Conservation (phyloP, 768 basidiomycete species). For the Boletus barrowsii region DNA sequence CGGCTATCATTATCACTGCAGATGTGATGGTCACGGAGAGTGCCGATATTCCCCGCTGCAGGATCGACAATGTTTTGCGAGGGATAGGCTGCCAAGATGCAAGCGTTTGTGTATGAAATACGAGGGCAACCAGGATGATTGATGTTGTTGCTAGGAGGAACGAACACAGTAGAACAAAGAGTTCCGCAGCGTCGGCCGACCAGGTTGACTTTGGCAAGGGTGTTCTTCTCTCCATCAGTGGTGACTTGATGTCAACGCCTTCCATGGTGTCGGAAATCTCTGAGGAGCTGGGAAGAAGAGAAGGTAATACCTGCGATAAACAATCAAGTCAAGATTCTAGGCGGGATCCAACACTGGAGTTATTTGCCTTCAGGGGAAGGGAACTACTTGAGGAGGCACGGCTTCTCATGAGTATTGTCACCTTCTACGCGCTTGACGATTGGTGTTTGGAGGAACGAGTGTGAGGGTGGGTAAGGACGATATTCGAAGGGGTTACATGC, state of each 20-base stretch:
- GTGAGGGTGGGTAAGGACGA: not conserved
- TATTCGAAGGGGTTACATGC: too few species aligned
- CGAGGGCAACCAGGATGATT: constrained; percentile 2
- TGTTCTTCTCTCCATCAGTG: not conserved
- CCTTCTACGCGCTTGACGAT: not conserved
- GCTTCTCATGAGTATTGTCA: not conserved
- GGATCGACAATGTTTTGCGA: not conserved
- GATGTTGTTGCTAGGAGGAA: constrained; percentile 1
- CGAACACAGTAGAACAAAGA: constrained; percentile 5
- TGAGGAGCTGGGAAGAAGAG: not conserved
- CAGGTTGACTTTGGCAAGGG: not conserved
- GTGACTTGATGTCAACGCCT: not conserved
- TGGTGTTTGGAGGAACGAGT: too few species aligned
- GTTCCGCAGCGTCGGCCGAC: constrained; percentile 5
- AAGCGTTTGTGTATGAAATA: not conserved
- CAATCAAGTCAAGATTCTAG: not conserved
- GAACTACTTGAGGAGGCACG: not conserved
- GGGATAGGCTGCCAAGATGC: not conserved
- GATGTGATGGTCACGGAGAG: constrained; percentile 13
- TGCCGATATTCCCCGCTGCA: constrained; percentile 10
- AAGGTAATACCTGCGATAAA: not conserved
- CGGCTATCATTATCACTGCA: constrained; percentile 11
- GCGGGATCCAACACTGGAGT: not conserved
- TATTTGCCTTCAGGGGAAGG: not conserved
- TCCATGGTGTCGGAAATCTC: not conserved